These are phyloP conservation scores for Diaporthe caulivora DNA, from an alignment of 2,329 filamentous ascomycete species.

Conservation along the genomic window DNA sequence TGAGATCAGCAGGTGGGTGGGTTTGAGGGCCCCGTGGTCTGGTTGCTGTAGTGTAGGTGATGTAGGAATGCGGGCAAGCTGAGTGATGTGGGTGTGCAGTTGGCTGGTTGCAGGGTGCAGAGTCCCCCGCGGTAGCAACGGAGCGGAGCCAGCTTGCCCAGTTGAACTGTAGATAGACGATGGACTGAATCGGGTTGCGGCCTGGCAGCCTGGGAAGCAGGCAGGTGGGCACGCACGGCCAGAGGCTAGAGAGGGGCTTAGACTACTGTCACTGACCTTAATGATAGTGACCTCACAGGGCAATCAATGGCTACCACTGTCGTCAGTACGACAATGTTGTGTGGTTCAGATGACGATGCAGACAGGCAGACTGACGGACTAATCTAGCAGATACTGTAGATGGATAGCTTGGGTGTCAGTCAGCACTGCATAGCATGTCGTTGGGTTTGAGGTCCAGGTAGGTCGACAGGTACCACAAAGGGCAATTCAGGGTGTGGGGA, in stretches of 20 bases:
- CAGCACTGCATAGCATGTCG: not conserved
- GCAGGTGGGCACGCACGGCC: slow-evolving; percentile 2
- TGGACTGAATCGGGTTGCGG: slow-evolving; percentile 23
- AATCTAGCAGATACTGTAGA: not conserved
- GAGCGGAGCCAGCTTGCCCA: slow-evolving; percentile 30
- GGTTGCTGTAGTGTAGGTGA: not conserved
- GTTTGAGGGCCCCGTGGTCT: not conserved
- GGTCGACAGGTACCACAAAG: slow-evolving; percentile 6
- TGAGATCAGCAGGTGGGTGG: slow-evolving; percentile 29
- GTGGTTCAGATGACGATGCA: not conserved
- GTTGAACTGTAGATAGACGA: slow-evolving; percentile 31
- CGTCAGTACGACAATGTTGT: not conserved
- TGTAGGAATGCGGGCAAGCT: slow-evolving; percentile 25
- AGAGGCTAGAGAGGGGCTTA: not conserved
- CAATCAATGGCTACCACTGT: not conserved
- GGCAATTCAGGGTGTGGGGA: slow-evolving; percentile 5
- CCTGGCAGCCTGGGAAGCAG: slow-evolving; percentile 17
- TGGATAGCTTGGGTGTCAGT: not conserved
- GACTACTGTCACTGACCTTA: slow-evolving; percentile 16
- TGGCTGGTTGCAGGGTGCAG: slow-evolving; percentile 17
- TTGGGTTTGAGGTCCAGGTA: not conserved
- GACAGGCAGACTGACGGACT: not conserved
- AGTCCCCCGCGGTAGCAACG: slow-evolving; percentile 38
- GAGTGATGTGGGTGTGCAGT: slow-evolving; percentile 22
- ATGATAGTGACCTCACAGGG: slow-evolving; percentile 27